These are phyloP conservation scores for Blastobotrys persicus DNA, from an alignment of 1,139 yeast genomes.

Conservation along the genomic window DNA sequence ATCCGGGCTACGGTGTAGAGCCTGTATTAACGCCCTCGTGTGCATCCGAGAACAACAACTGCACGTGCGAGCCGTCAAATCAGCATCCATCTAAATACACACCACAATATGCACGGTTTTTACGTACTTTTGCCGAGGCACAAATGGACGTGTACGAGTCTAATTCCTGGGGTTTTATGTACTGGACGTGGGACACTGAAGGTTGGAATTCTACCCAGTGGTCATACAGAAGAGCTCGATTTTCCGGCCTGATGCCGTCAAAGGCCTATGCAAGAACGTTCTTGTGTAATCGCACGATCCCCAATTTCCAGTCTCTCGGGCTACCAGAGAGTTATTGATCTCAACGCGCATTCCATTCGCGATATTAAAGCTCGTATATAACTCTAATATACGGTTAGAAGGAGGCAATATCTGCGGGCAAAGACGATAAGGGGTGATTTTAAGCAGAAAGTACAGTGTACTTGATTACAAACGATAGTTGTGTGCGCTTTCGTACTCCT, in stretches of 20 bases:
- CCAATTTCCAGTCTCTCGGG: conserved; percentile 32
- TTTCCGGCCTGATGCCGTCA: conserved; percentile 35
- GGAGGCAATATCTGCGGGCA: too few relatives aligned
- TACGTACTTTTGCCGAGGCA: conserved; percentile 35
- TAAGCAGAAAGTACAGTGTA: too few relatives aligned
- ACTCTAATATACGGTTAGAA: too few relatives aligned
- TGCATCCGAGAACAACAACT: conserved; percentile 27
- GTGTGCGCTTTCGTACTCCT: not conserved
- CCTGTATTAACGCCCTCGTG: conserved; percentile 32
- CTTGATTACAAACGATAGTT: too few relatives aligned
- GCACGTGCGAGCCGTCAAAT: conserved; percentile 34
- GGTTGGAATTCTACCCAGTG: conserved; percentile 34
- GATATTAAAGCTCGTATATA: not conserved
- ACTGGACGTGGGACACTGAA: conserved; percentile 41
- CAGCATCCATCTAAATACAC: conserved; percentile 31
- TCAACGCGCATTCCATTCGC: not conserved
- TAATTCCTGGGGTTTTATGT: conserved; percentile 38
- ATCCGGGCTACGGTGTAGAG: conserved; percentile 25
- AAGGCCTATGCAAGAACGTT: conserved; percentile 33
- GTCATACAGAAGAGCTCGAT: conserved; percentile 36
- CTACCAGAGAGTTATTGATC: conserved; percentile 31
- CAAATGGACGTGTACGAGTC: conserved; percentile 38
- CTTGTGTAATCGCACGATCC: conserved; percentile 30
- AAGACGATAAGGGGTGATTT: too few relatives aligned
- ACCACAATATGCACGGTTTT: conserved; percentile 31